Conservation (phyloP, 768 basidiomycete species). For the Leucosporidium creatinivorum region DNA sequence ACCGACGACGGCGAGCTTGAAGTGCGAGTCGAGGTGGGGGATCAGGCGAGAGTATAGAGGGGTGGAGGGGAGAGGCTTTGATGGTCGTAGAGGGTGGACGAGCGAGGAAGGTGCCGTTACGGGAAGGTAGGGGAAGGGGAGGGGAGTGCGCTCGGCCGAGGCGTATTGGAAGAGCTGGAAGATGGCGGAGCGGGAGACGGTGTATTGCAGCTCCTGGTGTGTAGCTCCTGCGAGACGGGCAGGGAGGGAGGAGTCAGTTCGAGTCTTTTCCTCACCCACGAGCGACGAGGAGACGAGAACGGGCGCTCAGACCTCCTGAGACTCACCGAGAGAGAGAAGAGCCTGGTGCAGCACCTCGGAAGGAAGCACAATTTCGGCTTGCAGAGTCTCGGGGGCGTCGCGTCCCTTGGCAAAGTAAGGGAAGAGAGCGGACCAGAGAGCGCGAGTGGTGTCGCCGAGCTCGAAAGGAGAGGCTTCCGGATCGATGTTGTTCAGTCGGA, state of each 20-base stretch:
- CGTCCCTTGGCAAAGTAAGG: constrained; percentile 17
- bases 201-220: constrained; percentile 9
- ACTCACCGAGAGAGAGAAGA: constrained; percentile 17
- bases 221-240: constrained; percentile 2
- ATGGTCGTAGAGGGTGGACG: constrained; percentile 27
- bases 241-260: background rate
- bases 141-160: background rate
- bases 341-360: constrained; percentile 18
- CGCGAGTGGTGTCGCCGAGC: constrained; percentile 19
- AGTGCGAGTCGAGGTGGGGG: constrained; percentile 28
- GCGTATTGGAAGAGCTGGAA: constrained; percentile 28
- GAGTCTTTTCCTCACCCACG: too few species aligned
- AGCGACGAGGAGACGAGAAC: too few species aligned
- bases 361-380: constrained; percentile 25
- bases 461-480: constrained; percentile 24
- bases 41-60: constrained; percentile 27
- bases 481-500: constrained; percentile 26
- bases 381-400: constrained; percentile 7
- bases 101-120: background rate
- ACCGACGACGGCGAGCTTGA: constrained; percentile 18
- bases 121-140: constrained; percentile 23
- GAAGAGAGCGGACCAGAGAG: constrained; percentile 28
- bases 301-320: too few species aligned
- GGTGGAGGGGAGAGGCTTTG: constrained; percentile 9
- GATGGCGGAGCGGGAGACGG: constrained; percentile 20